Evolutionary conservation across 257 asterid species (phyloP).

Genomic region (Cynanchum wilfordii): DNA sequence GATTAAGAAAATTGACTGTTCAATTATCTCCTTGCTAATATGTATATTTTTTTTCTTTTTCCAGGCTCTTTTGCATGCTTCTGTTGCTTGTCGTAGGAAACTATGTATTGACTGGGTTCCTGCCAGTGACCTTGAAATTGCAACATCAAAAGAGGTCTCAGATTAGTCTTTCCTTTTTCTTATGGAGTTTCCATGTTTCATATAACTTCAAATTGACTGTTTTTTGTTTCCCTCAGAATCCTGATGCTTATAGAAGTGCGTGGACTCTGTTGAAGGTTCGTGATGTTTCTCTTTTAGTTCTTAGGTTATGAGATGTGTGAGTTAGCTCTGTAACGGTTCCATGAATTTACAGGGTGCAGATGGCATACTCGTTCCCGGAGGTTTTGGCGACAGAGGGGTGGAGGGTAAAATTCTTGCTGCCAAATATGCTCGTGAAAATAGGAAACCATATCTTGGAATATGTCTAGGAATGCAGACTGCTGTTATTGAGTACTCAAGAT

Average conservation of each 20-base stretch:
- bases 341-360: conserved; percentile 28
- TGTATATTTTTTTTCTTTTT: conserved; percentile 17
- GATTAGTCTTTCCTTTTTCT: conserved; percentile 4
- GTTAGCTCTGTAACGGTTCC: conserved; percentile 10
- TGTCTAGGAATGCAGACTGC: conserved; percentile 47
- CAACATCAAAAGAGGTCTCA: conserved; percentile 58
- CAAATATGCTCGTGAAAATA: conserved; percentile 39
- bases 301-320: background rate
- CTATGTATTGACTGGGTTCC: conserved; percentile 82
- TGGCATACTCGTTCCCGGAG: conserved; percentile 45
- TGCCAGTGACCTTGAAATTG: conserved; percentile 83
- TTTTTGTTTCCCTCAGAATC: conserved; percentile 49
- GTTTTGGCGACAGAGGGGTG: conserved; percentile 46
- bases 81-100: conserved; percentile 69
- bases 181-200: conserved; percentile 8
- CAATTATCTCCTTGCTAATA: background rate
- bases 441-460: conserved; percentile 39
- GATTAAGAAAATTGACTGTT: background rate
- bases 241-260: conserved; percentile 60
- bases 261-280: conserved; percentile 84
- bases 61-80: conserved; percentile 97
- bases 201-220: conserved; percentile 23
- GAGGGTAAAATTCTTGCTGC: conserved; percentile 46
- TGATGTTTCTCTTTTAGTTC: conserved; percentile 12
- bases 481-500: conserved; percentile 39